Conservation (phyloP, 2,329 filamentous ascomycete species). For the Magnaporthiopsis incrustans region DNA sequence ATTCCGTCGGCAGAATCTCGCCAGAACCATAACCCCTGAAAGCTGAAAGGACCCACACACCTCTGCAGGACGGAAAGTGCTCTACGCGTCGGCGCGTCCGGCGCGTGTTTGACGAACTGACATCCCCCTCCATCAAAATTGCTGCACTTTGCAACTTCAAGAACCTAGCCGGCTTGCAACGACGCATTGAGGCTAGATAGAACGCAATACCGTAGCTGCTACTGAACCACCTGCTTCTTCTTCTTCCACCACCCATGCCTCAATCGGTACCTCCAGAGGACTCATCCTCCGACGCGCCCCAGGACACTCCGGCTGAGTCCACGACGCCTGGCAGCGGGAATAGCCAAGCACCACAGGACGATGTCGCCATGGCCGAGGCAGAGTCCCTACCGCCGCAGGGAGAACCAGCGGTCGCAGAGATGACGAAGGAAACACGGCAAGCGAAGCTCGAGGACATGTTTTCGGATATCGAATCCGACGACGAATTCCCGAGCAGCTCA, state of each 20-base stretch:
- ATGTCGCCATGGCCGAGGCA: constrained; percentile 33
- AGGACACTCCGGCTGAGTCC: constrained; percentile 17
- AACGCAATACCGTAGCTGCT: neutral
- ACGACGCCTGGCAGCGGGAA: constrained; percentile 18
- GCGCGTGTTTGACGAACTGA: neutral
- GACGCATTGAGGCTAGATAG: neutral
- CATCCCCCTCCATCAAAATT: neutral
- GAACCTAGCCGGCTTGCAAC: neutral
- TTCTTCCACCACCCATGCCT: constrained; percentile 28
- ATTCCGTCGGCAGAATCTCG: constrained; percentile 2
- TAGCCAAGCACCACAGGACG: constrained; percentile 23
- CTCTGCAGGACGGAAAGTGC: neutral
- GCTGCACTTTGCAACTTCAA: neutral
- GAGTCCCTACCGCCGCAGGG: constrained; percentile 13
- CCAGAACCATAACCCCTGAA: neutral
- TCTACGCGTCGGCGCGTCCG: constrained; percentile 16
- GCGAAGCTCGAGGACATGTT: constrained; percentile 53
- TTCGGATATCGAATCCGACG: constrained; percentile 49
- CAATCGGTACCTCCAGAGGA: constrained; percentile 32
- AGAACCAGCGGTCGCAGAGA: constrained; percentile 4
- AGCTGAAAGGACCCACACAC: neutral
- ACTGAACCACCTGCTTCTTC: neutral
- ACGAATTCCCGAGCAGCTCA: constrained; percentile 47
- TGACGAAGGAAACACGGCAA: constrained; percentile 28
- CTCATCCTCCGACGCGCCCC: constrained; percentile 11